Percentiles rank a stretch among this genome's conserved stretches.
phyloP scores from a whole-genome alignment of 148 eudicot species.

The Rheum nobile region DNA sequence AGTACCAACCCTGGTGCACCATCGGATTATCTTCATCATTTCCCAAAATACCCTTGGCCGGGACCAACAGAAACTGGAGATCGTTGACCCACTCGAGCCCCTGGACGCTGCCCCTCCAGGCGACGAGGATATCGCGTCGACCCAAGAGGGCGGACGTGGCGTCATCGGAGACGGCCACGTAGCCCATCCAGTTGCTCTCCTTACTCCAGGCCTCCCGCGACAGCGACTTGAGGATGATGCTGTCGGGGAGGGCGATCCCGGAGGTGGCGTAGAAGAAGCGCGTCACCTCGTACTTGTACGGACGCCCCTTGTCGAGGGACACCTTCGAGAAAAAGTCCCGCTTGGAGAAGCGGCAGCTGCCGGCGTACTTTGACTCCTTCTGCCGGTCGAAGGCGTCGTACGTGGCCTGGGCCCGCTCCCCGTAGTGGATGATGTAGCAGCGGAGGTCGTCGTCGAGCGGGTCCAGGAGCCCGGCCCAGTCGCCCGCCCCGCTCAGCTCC shows the following conservation, averaged over 20 bases:
- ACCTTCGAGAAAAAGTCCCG: conserved; percentile 15
- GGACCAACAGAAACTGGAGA: conserved; percentile 33
- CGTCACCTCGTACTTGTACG: conserved; percentile 50
- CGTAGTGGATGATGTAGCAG: conserved; percentile 52
- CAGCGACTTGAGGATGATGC: conserved; percentile 42
- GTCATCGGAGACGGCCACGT: conserved; percentile 62
- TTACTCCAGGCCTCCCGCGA: conserved; percentile 76
- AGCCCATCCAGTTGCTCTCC: conserved; percentile 79
- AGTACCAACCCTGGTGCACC: conserved; percentile 66
- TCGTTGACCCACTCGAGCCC: conserved; percentile 69
- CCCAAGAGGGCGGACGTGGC: conserved; percentile 41
- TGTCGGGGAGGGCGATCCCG: conserved; percentile 40
- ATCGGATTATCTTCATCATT: conserved; percentile 11
- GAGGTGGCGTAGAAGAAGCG: conserved; percentile 71
- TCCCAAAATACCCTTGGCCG: conserved; percentile 40
- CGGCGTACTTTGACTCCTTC: conserved; percentile 33
- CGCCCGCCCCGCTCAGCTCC: conserved; percentile 39
- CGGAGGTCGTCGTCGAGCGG: conserved; percentile 66
- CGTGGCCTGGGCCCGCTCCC: conserved; percentile 71
- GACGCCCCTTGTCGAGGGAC: conserved; percentile 24
- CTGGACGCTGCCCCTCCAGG: conserved; percentile 68
- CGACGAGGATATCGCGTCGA: conserved; percentile 61
- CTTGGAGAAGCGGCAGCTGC: conserved; percentile 17
- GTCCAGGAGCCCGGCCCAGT: conserved; percentile 58
- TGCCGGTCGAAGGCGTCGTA: conserved; percentile 53